Percentiles rank a stretch among this genome's conserved stretches.
Evolutionary conservation across 2,329 filamentous ascomycete genomes (phyloP).

Genomic region (Alternaria sp.): DNA sequence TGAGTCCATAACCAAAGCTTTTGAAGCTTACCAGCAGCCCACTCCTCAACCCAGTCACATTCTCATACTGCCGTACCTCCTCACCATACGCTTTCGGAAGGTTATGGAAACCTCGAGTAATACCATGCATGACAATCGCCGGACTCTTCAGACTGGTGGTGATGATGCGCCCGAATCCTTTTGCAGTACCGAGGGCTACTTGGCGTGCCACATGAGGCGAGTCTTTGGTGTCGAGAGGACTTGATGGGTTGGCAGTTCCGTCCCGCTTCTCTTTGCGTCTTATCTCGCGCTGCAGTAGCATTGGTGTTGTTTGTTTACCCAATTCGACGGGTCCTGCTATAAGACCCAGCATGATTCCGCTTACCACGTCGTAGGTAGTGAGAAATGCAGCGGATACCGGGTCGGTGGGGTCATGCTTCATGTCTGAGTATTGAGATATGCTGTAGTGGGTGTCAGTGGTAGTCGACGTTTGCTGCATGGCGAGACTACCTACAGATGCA

Average conservation of each 20-base stretch:
- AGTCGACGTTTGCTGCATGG: background rate
- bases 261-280: background rate
- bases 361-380: conserved; percentile 29
- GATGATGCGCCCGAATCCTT: conserved; percentile 71
- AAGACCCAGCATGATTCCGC: conserved; percentile 27
- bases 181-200: conserved; percentile 68
- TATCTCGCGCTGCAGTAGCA: background rate
- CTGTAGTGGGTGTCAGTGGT: background rate
- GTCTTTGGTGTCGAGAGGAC: background rate
- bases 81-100: conserved; percentile 84
- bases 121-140: conserved; percentile 78
- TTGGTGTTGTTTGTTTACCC: conserved; percentile 18
- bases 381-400: conserved; percentile 27
- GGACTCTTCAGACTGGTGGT: conserved; percentile 75
- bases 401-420: conserved; percentile 31
- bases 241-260: background rate
- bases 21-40: conserved; percentile 78
- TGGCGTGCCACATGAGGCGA: conserved; percentile 46
- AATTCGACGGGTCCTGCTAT: conserved; percentile 30
- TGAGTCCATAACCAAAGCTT: conserved; percentile 76
- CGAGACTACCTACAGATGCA: conserved; percentile 32
- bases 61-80: conserved; percentile 73
- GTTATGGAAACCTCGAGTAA: conserved; percentile 86
- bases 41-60: conserved; percentile 74
- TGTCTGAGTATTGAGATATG: conserved; percentile 19